A percentile compares a stretch with the other conserved stretches of the same genome.
Conservation (phyloP, 768 basidiomycete genomes). For the Suillus brevipes region DNA sequence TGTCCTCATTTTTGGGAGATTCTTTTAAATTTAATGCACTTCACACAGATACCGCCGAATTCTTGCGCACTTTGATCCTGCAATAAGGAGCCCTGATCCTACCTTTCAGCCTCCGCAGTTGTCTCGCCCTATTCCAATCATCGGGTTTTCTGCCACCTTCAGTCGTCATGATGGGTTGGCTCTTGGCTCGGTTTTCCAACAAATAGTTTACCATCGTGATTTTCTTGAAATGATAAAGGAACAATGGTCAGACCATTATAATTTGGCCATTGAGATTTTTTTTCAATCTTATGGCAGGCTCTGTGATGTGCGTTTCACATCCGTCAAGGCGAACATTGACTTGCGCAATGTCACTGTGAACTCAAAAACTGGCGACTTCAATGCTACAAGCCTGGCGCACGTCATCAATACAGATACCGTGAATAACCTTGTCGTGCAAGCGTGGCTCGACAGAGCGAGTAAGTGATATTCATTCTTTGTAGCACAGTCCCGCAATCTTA, state of each 20-base stretch:
- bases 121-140: conserved; percentile 66
- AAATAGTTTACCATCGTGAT: conserved; percentile 90
- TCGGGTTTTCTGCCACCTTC: conserved; percentile 96
- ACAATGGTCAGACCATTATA: conserved; percentile 57
- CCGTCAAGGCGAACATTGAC: conserved; percentile 74
- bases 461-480: conserved; percentile 23
- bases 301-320: conserved; percentile 82
- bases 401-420: conserved; percentile 80
- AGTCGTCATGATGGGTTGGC: conserved; percentile 89
- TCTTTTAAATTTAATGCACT: conserved; percentile 12
- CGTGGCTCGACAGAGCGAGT: conserved; percentile 89
- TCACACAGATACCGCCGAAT: conserved; percentile 70
- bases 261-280: background rate
- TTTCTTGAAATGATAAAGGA: conserved; percentile 93
- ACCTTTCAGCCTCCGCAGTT: conserved; percentile 37
- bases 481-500: conserved; percentile 1
- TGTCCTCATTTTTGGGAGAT: conserved; percentile 12
- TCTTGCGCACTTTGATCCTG: conserved; percentile 76
- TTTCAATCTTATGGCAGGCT: conserved; percentile 49
- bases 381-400: conserved; percentile 70
- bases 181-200: conserved; percentile 84
- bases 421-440: conserved; percentile 74
- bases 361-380: conserved; percentile 76
- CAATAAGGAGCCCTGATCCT: conserved; percentile 56
- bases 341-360: conserved; percentile 68